Conservation (phyloP, 306 rosid species). For the Datisca glomerata region DNA sequence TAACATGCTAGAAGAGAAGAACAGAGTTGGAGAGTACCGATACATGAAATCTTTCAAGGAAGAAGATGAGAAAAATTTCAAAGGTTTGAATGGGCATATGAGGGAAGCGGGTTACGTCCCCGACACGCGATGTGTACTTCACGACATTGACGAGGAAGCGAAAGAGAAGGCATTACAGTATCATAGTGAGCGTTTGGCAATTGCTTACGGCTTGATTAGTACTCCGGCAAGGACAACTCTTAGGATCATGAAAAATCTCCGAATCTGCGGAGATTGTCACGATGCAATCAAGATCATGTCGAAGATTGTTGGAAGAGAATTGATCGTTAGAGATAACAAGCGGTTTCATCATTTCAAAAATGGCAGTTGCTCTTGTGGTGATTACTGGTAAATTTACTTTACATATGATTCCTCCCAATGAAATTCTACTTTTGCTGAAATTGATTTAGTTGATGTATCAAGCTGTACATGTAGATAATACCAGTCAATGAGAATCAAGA, state of each 20-base stretch:
- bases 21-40: conserved; percentile 40
- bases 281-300: conserved; percentile 90
- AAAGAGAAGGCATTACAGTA: conserved; percentile 87
- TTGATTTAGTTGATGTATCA: too few relatives aligned
- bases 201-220: conserved; percentile 91
- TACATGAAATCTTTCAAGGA: conserved; percentile 32
- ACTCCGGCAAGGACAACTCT: conserved; percentile 93
- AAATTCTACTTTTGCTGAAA: too few relatives aligned
- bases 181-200: conserved; percentile 85
- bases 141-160: conserved; percentile 84
- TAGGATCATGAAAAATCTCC: conserved; percentile 88
- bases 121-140: conserved; percentile 84
- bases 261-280: conserved; percentile 91
- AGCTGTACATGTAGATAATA: too few relatives aligned
- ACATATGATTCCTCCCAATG: too few relatives aligned
- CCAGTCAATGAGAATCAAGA: too few relatives aligned
- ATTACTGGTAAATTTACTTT: conserved; percentile 80
- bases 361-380: conserved; percentile 86
- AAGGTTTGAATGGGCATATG: conserved; percentile 73
- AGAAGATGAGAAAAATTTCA: conserved; percentile 32
- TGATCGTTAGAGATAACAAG: conserved; percentile 90
- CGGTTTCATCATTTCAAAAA: conserved; percentile 89
- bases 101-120: conserved; percentile 93
- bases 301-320: conserved; percentile 81
- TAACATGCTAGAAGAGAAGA: conserved; percentile 77